Conservation (phyloP, 768 basidiomycete genomes). For the Leucocoprinus leucothites region DNA sequence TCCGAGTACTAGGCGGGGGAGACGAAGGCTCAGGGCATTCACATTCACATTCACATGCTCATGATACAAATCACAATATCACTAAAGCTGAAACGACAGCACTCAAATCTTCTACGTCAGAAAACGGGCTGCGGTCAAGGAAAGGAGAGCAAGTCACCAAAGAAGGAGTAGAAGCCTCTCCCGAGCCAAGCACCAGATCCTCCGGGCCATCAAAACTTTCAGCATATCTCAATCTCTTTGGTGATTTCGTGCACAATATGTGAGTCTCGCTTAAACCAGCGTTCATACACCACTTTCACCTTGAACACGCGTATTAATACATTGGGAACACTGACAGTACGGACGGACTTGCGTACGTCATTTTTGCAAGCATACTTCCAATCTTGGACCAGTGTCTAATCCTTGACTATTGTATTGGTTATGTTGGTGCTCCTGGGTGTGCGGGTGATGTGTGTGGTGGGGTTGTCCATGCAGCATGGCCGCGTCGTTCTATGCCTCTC, state of each 20-base stretch:
- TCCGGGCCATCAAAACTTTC: slow-evolving; percentile 77
- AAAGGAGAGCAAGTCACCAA: slow-evolving; percentile 26
- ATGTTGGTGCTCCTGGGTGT: not conserved
- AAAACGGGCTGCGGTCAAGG: slow-evolving; percentile 51
- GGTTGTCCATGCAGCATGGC: slow-evolving; percentile 61
- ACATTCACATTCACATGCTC: slow-evolving; percentile 58
- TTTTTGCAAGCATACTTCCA: slow-evolving; percentile 4
- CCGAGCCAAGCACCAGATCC: slow-evolving; percentile 25
- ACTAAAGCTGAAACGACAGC: slow-evolving; percentile 26
- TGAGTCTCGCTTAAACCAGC: slow-evolving; percentile 29
- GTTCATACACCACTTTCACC: not conserved
- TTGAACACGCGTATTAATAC: slow-evolving; percentile 15
- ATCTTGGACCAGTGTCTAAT: not conserved
- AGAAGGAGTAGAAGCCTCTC: slow-evolving; percentile 12
- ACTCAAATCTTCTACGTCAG: slow-evolving; percentile 33
- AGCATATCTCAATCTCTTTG: slow-evolving; percentile 90
- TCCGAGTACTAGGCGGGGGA: slow-evolving; percentile 71
- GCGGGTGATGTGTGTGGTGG: not conserved
- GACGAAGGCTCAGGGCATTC: slow-evolving; percentile 52
- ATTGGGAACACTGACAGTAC: slow-evolving; percentile 46
- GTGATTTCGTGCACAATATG: slow-evolving; percentile 95
- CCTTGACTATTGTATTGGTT: not conserved
- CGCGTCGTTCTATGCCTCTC: slow-evolving; percentile 96
- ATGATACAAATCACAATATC: slow-evolving; percentile 10
- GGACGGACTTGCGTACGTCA: slow-evolving; percentile 84